These are phyloP conservation scores for Colletotrichum spaethianum DNA, from an alignment of 2,329 filamentous ascomycete species.

Conservation along the genomic window DNA sequence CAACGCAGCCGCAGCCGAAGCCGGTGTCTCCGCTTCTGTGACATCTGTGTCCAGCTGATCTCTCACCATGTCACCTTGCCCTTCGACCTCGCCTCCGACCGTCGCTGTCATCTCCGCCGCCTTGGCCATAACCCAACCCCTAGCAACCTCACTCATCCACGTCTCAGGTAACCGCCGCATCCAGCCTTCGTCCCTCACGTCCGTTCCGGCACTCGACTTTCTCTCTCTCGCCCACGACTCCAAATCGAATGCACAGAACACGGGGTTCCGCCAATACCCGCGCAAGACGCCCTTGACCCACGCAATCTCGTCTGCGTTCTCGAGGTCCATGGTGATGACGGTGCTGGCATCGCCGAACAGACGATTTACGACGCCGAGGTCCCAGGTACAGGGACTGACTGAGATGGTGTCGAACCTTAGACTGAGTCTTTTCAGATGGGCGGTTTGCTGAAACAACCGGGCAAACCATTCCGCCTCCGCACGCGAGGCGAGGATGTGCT, in stretches of 20 bases:
- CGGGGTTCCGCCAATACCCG: constrained; percentile 21
- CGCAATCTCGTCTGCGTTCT: constrained; percentile 28
- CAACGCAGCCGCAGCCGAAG: not conserved
- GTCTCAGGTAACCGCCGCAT: constrained; percentile 17
- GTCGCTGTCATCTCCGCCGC: not conserved
- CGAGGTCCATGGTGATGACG: constrained; percentile 19
- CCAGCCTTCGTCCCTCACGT: constrained; percentile 15
- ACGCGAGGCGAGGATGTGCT: constrained; percentile 18
- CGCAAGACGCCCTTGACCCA: constrained; percentile 9
- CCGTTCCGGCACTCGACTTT: not conserved
- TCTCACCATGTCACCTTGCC: not conserved
- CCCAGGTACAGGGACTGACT: constrained; percentile 21
- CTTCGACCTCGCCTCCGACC: too few species aligned
- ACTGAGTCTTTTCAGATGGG: not conserved
- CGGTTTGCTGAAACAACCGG: constrained; percentile 7
- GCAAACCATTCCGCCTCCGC: constrained; percentile 35
- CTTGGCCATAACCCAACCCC: constrained; percentile 19
- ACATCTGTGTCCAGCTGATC: not conserved
- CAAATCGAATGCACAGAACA: constrained; percentile 36
- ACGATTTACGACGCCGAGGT: not conserved
- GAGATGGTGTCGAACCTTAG: constrained; percentile 26
- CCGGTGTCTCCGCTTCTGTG: not conserved
- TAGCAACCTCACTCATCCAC: constrained; percentile 36
- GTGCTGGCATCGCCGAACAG: constrained; percentile 20
- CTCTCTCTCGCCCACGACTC: constrained; percentile 29